Percentiles rank a stretch among this genome's conserved stretches.
Conservation (phyloP, 2,329 filamentous ascomycete genomes). For the Xylaria sp. region DNA sequence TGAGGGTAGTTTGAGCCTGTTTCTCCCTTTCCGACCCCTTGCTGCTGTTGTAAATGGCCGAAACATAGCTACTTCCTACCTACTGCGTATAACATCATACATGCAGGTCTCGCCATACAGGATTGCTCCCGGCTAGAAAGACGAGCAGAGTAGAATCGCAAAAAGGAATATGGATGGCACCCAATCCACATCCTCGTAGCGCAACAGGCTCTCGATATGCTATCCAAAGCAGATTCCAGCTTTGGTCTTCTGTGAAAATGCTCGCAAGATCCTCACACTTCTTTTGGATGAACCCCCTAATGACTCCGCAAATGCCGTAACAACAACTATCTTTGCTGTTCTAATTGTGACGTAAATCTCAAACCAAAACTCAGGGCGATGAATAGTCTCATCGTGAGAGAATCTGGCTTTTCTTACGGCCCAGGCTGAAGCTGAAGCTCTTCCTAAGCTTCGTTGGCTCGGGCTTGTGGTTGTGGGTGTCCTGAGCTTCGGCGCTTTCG, state of each 20-base stretch:
- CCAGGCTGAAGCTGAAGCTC: slow-evolving; percentile 67
- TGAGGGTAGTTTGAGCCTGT: background rate
- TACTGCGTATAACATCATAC: too few relatives aligned
- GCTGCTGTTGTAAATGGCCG: background rate
- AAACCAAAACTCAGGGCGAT: slow-evolving; percentile 10
- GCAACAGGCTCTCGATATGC: slow-evolving; percentile 8
- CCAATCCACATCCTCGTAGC: background rate
- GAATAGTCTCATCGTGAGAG: slow-evolving; percentile 37
- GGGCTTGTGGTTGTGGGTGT: slow-evolving; percentile 31
- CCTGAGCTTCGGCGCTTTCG: slow-evolving; percentile 38
- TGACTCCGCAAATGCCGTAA: slow-evolving; percentile 26
- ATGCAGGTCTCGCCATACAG: background rate
- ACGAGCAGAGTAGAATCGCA: slow-evolving; percentile 4
- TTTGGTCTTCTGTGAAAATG: slow-evolving; percentile 20
- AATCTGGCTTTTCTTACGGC: slow-evolving; percentile 70
- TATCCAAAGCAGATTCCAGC: slow-evolving; percentile 17
- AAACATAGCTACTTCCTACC: background rate
- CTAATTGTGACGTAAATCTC: slow-evolving; percentile 3
- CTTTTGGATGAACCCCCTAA: slow-evolving; percentile 16
- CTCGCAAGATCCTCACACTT: slow-evolving; percentile 17
- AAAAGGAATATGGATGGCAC: slow-evolving; percentile 2
- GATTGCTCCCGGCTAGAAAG: slow-evolving; percentile 2
- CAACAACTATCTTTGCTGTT: slow-evolving; percentile 4
- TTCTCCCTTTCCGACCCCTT: background rate
- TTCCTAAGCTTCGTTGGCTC: slow-evolving; percentile 60